These are phyloP conservation scores for Solanum raphanifolium DNA, from an alignment of 257 asterid genomes.

Conservation along the genomic window DNA sequence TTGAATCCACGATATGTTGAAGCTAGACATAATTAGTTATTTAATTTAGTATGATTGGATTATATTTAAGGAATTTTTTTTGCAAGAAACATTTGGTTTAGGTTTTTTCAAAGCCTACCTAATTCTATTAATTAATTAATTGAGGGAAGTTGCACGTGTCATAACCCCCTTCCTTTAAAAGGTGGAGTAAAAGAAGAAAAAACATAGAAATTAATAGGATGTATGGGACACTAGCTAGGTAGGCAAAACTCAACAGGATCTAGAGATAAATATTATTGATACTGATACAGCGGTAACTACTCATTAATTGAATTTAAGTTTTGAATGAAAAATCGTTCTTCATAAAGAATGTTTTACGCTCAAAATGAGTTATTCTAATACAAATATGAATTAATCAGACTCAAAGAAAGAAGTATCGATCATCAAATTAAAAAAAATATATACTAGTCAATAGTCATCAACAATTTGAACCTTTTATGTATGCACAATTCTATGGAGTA, in stretches of 20 bases:
- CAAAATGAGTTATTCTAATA: background rate
- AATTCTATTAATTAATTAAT: background rate
- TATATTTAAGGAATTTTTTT: background rate
- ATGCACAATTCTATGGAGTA: background rate
- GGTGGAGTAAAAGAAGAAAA: background rate
- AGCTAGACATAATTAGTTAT: background rate
- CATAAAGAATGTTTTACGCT: too few species aligned
- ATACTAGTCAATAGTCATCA: background rate
- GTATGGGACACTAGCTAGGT: background rate
- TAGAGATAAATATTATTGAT: too few species aligned
- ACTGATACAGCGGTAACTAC: too few species aligned
- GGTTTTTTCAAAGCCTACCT: background rate
- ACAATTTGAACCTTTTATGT: background rate
- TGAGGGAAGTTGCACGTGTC: background rate
- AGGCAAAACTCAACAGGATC: background rate
- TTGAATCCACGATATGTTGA: background rate
- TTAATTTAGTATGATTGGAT: background rate
- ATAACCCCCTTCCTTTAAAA: background rate
- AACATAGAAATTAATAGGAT: background rate
- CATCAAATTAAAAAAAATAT: background rate
- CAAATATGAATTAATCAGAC: background rate
- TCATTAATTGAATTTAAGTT: too few species aligned
- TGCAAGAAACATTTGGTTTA: background rate
- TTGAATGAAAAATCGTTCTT: too few species aligned
- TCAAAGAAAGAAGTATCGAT: fast-evolving